phyloP scores from a whole-genome alignment of 2,329 filamentous ascomycete genomes.

The Colletotrichum lupini region DNA sequence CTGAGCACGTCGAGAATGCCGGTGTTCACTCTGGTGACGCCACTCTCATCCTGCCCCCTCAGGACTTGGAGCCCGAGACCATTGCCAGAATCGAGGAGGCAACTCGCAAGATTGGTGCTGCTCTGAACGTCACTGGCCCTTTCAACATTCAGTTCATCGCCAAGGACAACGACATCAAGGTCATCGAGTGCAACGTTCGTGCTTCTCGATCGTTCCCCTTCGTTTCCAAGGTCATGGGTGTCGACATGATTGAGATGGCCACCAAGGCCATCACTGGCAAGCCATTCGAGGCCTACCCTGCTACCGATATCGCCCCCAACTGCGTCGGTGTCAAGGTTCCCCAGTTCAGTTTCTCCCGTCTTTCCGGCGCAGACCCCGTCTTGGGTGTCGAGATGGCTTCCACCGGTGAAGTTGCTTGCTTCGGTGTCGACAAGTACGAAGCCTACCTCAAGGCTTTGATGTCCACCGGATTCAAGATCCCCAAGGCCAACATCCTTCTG shows the following conservation, averaged over 20 bases:
- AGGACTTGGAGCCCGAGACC: constrained; percentile 90
- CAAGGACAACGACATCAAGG: constrained; percentile 99
- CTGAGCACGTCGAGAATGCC: constrained; percentile 98
- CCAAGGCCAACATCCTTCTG: constrained; percentile 93
- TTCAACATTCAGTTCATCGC: constrained; percentile 99
- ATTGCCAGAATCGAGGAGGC: constrained; percentile 93
- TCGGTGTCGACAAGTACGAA: constrained; percentile 95
- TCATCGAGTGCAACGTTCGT: constrained; percentile 98
- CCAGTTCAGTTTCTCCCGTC: constrained; percentile 97
- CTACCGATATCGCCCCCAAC: constrained; percentile 78
- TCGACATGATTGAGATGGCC: constrained; percentile 98
- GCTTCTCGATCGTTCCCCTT: constrained; percentile 98
- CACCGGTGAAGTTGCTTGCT: constrained; percentile 97
- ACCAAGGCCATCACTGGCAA: constrained; percentile 95
- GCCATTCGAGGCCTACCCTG: constrained; percentile 85
- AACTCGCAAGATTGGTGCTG: constrained; percentile 92
- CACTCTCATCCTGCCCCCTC: constrained; percentile 92
- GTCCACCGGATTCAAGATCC: constrained; percentile 95
- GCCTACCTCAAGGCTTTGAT: constrained; percentile 97
- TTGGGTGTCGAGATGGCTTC: constrained; percentile 99
- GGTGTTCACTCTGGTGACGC: constrained; percentile 99
- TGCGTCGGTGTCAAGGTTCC: constrained; percentile 98
- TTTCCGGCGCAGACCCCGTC: constrained; percentile 95
- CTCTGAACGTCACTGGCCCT: constrained; percentile 94
- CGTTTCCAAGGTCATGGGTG: constrained; percentile 97